Base-by-base conservation (phyloP, 148 eudicot genomes). In the Diospyros kaki region DNA sequence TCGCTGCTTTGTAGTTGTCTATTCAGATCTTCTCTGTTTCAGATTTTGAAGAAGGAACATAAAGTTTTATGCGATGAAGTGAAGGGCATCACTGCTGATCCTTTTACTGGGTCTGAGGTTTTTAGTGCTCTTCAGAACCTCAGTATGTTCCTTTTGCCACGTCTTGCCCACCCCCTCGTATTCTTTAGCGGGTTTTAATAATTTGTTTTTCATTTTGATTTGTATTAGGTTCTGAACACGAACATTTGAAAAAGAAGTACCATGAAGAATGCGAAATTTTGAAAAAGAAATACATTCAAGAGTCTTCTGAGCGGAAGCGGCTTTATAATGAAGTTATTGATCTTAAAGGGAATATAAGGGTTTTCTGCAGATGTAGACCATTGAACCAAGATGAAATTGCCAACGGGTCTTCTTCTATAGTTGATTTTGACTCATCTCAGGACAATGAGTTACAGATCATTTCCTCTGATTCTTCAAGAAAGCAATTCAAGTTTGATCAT, bases 281-380 rank as follows among this genome's bases (percentile, higher is more conserved):
- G 70, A 92, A 85, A 78, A 88, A 88, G 79, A 91, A 88, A 76
- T 94, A 84, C 75, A 68, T 89, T 15, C 87, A 89, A 73, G 97
- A 90, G 67, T 91, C 81, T 64, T 73, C 82, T 52, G 92, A 90
- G 71, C 85, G 97, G 75, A 95, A 88, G 76, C 86, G 90, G 78
- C 92, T 95, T 12, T 92, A 92, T 82, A 95, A 95, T 81, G 93
- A 95, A 89, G 92, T 90, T 74, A 95, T 95, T 71, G 98, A 95
- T 86, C 97, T 95, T 28, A 95, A 92, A 83, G 97, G 98, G 48
- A 95, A 95, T 78, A 95, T 95, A 56, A 86, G 96, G 83, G 98
- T 95, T 71, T 95, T 92, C 66, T 92, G 98, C 74, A 85, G 97
- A 79, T 92, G 97, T 77, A 90, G 96, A 73, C 98, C 97, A 12